Base-by-base conservation (phyloP, 169 alveolate species). In the Babesia ovis region DNA sequence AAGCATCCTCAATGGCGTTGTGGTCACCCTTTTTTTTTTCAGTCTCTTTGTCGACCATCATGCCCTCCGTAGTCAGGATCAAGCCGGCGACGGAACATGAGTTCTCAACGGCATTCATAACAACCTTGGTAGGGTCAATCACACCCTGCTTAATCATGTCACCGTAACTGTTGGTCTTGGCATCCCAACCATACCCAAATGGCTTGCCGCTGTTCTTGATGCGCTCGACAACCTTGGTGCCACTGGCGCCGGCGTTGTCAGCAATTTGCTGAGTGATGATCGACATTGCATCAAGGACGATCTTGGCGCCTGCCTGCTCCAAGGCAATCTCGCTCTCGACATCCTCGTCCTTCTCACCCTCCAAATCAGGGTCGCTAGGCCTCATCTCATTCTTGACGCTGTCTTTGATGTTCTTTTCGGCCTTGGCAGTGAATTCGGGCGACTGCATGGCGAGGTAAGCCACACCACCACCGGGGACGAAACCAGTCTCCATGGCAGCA, bases 381-480 rank as follows among this genome's bases (percentile, higher is more conserved):
- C 32, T 51, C 82, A 74, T 51, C 43, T 85, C 91, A 56, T 35
- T 61, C 20, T 70, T 71, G 12, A 90, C 92, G n/a, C 87, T 41
- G 46, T 82, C 86, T 58, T 88, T 92, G 54, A 92, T 85, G 41
- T 75, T 64, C 51, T 86, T 82, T 68, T 83, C 62, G 35, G 89
- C 90, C 61, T 85, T 89, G 23, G 61, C 58, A 58, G 73, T 39
- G 64, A 91, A 92, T 20, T 77, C 89, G 1, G 90, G 90, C 22
- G 84, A 89, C 31, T 89, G 84, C 72, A 92, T 87, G 42, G 86
- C 92, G 20, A 92, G 79, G 62, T 91, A 92, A 5, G 96, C 86
- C 16, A 92, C 96, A 20, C 96, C 96, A n/a, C 96, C 96, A 14
- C 96, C 96, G 16, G 96, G 96, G 32, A 92, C 96, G 73, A 86